These are phyloP conservation scores for Pestalotiopsis fici DNA, from an alignment of 2,329 filamentous ascomycete species.

Conservation along the genomic window DNA sequence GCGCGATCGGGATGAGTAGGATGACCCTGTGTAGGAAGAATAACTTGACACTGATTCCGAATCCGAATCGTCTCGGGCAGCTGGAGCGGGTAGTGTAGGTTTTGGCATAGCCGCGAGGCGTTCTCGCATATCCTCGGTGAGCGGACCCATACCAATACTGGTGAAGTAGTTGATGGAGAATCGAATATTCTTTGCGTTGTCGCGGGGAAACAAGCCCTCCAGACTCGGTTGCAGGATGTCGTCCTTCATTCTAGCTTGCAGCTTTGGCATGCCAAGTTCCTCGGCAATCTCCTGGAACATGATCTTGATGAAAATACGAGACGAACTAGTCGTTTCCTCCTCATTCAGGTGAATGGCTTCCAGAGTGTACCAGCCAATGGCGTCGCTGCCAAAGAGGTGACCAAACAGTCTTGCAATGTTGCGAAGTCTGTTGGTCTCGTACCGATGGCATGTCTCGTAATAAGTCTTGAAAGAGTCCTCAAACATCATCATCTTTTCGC, in stretches of 20 bases:
- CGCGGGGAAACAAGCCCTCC: constrained; percentile 84
- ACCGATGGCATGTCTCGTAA: constrained; percentile 96
- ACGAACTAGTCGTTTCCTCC: constrained; percentile 94
- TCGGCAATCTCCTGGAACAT: constrained; percentile 91
- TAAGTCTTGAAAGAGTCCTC: constrained; percentile 89
- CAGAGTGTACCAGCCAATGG: constrained; percentile 89
- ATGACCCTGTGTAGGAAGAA: constrained; percentile 70
- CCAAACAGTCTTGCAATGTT: constrained; percentile 97
- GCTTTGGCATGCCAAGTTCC: constrained; percentile 78
- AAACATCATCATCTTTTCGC: constrained; percentile 91
- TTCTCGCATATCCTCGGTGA: constrained; percentile 95
- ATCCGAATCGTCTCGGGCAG: constrained; percentile 59
- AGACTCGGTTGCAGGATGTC: constrained; percentile 77
- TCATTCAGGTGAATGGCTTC: constrained; percentile 88
- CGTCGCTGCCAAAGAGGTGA: constrained; percentile 84
- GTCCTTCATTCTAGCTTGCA: constrained; percentile 76
- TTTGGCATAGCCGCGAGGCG: constrained; percentile 88
- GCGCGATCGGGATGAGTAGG: constrained; percentile 55
- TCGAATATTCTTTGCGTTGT: constrained; percentile 85
- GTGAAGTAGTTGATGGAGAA: constrained; percentile 99
- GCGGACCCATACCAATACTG: constrained; percentile 89
- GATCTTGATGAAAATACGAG: constrained; percentile 98
- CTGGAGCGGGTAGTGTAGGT: constrained; percentile 71
- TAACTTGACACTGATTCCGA: constrained; percentile 78
- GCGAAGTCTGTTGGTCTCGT: constrained; percentile 91